phyloP scores from a whole-genome alignment of 257 asterid species.

The Solanum neorickii region DNA sequence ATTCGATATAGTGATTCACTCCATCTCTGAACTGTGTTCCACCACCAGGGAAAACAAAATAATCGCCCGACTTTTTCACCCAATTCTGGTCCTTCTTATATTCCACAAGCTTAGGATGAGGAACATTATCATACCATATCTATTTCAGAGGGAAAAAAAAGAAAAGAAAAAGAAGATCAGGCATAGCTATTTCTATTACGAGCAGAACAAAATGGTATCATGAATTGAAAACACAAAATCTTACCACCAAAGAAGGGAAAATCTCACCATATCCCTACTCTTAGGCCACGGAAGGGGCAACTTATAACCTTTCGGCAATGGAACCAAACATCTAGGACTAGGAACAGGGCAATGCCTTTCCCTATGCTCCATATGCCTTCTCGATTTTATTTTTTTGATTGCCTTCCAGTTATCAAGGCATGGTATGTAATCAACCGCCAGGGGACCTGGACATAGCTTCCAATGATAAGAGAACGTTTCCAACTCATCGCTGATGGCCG shows the following conservation, averaged over 20 bases:
- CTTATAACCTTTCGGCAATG: constrained; percentile 62
- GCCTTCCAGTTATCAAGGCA: constrained; percentile 77
- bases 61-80: constrained; percentile 65
- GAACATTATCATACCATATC: constrained; percentile 93
- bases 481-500: background rate
- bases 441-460: constrained; percentile 42
- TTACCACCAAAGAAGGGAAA: constrained; percentile 51
- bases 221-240: constrained; percentile 6
- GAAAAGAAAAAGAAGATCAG: background rate
- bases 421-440: constrained; percentile 65
- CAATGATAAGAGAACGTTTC: constrained; percentile 19
- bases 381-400: constrained; percentile 43
- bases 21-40: constrained; percentile 92
- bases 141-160: constrained; percentile 12
- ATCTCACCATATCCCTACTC: constrained; percentile 98
- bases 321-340: constrained; percentile 65
- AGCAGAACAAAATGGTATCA: background rate
- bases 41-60: constrained; percentile 88
- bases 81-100: constrained; percentile 87
- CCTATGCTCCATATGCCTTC: constrained; percentile 78
- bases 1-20: constrained; percentile 48
- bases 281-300: constrained; percentile 87
- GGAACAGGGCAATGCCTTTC: constrained; percentile 87
- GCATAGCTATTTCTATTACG: background rate
- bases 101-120: constrained; percentile 95